Base-by-base conservation (phyloP, 257 asterid species). In the Solanum pimpinellifolium region DNA sequence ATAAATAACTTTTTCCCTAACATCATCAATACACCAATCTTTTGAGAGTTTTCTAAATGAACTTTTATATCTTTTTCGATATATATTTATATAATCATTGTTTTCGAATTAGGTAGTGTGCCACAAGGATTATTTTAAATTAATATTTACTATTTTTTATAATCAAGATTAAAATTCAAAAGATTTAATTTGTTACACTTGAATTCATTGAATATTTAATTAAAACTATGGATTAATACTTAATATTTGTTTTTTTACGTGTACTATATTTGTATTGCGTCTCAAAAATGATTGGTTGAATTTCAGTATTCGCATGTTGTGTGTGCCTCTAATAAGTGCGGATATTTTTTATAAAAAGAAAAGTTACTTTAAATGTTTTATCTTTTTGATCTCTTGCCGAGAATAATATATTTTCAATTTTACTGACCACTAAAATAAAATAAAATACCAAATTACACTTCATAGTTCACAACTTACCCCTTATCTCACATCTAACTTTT, bases 331-430 rank as follows among this genome's bases (percentile, higher is more conserved):
- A 33, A 3, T 33, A 33, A 33, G 35, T 7, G 42, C 0, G 8
- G 42, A 33, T 33, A 33, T 33, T 33, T 33, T 39, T 39, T 39
- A 1, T 39, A 39, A 39, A 37, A 37, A 37, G 5, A 35, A 35
- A 37, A 37, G 7, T 39, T 2, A 39, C 9, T 37, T 37, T 37
- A 37, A 37, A 37, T 37, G 39, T 37, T 37, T 37, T 37, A 37
- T 37, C 0, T 37, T 37, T 5, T 2, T 2, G 0, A 12, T 68
- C 23, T 6, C 39, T 29, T 5, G 1, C 6, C 11, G 0, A 68
- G 3, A 27, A 8, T 68, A 27, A 68, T 27, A 13, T 68, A 14
- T 68, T 27, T 68, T 13, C 3, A 27, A 27, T 7, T 27, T 68
- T 68, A 68, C 3, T 27, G 11, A 27, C 23, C 23, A 13, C 10